Base-by-base conservation (phyloP, 1,139 yeast genomes). In the Diutina neorugosa region DNA sequence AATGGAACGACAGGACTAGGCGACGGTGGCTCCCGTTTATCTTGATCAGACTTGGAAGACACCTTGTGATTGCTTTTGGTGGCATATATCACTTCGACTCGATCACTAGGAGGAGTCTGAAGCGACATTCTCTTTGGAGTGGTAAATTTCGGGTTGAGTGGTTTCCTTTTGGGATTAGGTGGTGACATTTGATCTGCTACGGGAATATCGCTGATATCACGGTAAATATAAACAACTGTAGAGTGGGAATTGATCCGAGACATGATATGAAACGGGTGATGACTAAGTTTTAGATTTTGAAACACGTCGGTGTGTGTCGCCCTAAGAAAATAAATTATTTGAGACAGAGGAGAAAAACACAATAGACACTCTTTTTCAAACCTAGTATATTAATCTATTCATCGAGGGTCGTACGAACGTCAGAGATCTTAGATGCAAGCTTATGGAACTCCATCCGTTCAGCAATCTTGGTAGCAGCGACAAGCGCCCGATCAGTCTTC, bases 401-500 rank as follows among this genome's bases (percentile, higher is more conserved):
- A n/a, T 50, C 54, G 40, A 53, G 20, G 20, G 64, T 69, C 54
- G 86, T 94, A 60, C 90, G 74, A 52, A 86, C 67, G 58, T 80
- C 79, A 55, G 79, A 81, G 55, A 91, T 83, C 62, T 80, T 81
- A 55, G 78, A 80, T 1, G 89, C 90, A 60, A 93, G 70, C 8
- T 76, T 71, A 44, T 76, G 68, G 63, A 84, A 74, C 54, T 85
- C 90, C 62, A 86, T 81, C 59, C 96, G 78, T 60, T 86, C 86
- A 0, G 96, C 88, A 55, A 93, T 86, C 67, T 86, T 86, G 23
- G 80, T 72, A 1, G 97, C 96, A 0, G 96, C 96, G 55, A 77
- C 78, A 57, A 91, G 70, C 5, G 96, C 96, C 59, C 85, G 82
- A 57, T 85, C 91, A 57, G 82, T 84, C 60, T 81, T 80, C 60